phyloP scores from a whole-genome alignment of 106 monocot genomes.

The Platanthera zijinensis region DNA sequence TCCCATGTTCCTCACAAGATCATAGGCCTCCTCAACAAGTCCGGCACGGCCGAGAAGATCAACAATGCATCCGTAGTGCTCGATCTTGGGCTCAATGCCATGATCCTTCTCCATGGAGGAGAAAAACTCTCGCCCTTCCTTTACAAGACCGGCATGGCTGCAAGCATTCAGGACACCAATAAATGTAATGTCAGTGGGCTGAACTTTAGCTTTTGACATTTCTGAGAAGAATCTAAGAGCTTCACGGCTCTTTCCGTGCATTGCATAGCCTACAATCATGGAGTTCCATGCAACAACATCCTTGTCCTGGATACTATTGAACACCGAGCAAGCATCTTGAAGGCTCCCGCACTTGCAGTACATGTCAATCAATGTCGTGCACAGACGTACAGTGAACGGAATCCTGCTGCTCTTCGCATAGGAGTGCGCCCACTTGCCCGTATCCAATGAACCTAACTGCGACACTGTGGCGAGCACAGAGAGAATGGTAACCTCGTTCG shows the following conservation, averaged over 20 bases:
- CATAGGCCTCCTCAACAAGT: conserved; percentile 13
- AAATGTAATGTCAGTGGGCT: conserved; percentile 28
- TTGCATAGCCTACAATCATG: conserved; percentile 31
- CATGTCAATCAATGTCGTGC: conserved; percentile 29
- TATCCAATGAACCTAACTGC: conserved; percentile 14
- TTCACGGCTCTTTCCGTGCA: conserved; percentile 26
- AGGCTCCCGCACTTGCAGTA: conserved; percentile 34
- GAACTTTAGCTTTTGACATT: conserved; percentile 19
- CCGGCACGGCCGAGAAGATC: conserved; percentile 42
- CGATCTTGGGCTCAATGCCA: conserved; percentile 15
- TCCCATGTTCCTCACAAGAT: conserved; percentile 20
- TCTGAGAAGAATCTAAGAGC: conserved; percentile 24
- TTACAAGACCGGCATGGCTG: conserved; percentile 39
- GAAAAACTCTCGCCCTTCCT: conserved; percentile 28
- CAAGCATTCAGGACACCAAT: conserved; percentile 34
- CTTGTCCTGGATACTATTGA: conserved; percentile 14
- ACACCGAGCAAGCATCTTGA: conserved; percentile 13
- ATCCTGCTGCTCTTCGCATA: conserved; percentile 17
- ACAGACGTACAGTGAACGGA: conserved; percentile 13
- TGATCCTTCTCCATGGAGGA: conserved; percentile 15
- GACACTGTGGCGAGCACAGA: conserved; percentile 31
- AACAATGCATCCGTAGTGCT: conserved; percentile 46
- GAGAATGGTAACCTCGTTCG: conserved; percentile 34
- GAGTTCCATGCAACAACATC: conserved; percentile 27
- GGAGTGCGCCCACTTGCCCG: conserved; percentile 38